These are phyloP conservation scores for Antrodiella citrinella DNA, from an alignment of 768 basidiomycete species.

Conservation along the genomic window DNA sequence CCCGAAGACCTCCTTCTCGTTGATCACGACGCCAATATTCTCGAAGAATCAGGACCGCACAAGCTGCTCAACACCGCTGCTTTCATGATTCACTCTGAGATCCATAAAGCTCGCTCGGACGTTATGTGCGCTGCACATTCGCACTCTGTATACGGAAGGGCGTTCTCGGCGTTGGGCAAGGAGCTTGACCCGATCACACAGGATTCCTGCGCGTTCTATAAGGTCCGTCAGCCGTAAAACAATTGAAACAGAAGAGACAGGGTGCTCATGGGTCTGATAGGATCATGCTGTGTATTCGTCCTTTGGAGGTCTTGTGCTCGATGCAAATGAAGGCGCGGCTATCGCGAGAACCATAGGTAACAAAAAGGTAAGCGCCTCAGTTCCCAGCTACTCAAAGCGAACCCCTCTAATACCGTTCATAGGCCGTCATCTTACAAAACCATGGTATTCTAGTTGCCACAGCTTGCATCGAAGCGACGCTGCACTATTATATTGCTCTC, in stretches of 20 bases:
- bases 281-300: constrained; percentile 23
- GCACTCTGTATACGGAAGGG: constrained; percentile 28
- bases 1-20: constrained; percentile 38
- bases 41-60: constrained; percentile 25
- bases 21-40: constrained; percentile 28
- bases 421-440: neutral
- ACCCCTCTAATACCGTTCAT: neutral
- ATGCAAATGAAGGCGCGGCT: constrained; percentile 22
- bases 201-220: constrained; percentile 26
- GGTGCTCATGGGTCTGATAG: too few species aligned
- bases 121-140: constrained; percentile 27
- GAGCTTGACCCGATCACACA: constrained; percentile 26
- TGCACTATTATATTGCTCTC: constrained; percentile 9
- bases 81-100: constrained; percentile 28
- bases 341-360: constrained; percentile 24
- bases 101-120: constrained; percentile 29
- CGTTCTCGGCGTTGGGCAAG: constrained; percentile 28
- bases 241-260: too few species aligned
- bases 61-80: constrained; percentile 29
- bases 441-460: constrained; percentile 12
- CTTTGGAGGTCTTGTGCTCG: constrained; percentile 30
- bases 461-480: constrained; percentile 9
- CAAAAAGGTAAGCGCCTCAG: constrained; percentile 14
- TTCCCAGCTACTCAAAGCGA: neutral
- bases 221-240: constrained; percentile 10